Evolutionary conservation across 2,329 filamentous ascomycete species (phyloP), one percentile per base, ranked within the genome.

Genomic region (Cordyceps cateniannulata): DNA sequence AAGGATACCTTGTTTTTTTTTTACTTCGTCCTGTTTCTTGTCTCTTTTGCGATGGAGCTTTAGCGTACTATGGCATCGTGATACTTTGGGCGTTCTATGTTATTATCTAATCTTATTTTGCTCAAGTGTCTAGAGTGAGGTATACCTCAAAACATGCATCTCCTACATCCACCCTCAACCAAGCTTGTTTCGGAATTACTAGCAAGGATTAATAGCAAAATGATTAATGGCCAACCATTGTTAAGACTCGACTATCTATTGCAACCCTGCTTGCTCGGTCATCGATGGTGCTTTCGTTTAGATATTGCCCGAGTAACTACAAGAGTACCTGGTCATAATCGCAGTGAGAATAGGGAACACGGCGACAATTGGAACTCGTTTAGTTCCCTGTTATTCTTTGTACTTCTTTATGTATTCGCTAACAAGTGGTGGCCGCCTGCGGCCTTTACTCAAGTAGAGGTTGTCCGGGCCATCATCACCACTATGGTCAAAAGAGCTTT

Each of bases 31-130:
- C 57, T 51, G 9, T 47, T 59, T 53, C 14, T 25, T 52, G 25
- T 35, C 53, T 5, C 16, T 52, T 56, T 38, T 59, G 57, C 57
- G 49, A 59, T 38, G 57, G 57, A 53, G 57, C 57, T 53, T 42
- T 18, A 48, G 57, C 57, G 57, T 53, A 45, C 24, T 51, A 10
- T 42, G 25, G 56, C 47, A 32, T 59, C 22, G 56, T 50, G 45
- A 29, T 50, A 49, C 16, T 51, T 53, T 18, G 20, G 38, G 57
- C 57, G 38, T 51, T 59, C n/a, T 24, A 24, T 59, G 55, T 49
- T 45, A 22, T 57, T 16, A 57, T 57, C 2, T 57, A 38, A 29
- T 49, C 16, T 10, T 49, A 42, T 40, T 40, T 57, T 42, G 22
- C 32, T 38, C 1, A 49, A 20, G 29, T 57, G 20, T 27, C 18